phyloP scores from a whole-genome alignment of 2,329 filamentous ascomycete genomes.

The Botryotinia convoluta region DNA sequence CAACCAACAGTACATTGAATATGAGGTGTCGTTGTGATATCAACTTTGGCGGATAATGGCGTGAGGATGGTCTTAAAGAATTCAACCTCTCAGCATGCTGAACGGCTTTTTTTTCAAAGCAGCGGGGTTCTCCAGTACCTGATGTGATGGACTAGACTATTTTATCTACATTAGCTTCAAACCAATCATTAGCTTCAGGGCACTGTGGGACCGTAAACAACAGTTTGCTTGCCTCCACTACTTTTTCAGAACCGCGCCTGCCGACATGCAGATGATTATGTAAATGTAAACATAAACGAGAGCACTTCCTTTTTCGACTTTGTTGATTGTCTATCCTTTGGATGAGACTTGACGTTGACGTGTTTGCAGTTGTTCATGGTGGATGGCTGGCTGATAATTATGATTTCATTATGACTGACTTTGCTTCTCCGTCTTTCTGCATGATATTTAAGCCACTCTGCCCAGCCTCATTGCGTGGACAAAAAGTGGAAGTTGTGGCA shows the following conservation, averaged over 20 bases:
- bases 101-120: not conserved
- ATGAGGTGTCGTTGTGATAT: not conserved
- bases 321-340: not conserved
- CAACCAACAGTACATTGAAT: not conserved
- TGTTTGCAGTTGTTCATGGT: not conserved
- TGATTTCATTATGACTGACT: not conserved
- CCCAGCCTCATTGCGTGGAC: conserved; percentile 5
- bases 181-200: conserved; percentile 9
- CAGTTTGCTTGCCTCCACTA: not conserved
- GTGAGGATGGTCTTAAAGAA: not conserved
- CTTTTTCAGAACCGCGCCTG: too few relatives aligned
- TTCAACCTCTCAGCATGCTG: conserved; percentile 5
- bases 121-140: not conserved
- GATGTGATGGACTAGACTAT: not conserved
- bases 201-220: not conserved
- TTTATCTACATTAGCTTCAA: not conserved
- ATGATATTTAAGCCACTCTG: not conserved
- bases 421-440: not conserved
- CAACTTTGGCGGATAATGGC: not conserved
- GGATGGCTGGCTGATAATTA: not conserved
- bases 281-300: not conserved
- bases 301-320: not conserved
- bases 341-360: not conserved
- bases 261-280: not conserved
- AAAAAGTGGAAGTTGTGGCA: not conserved